These are phyloP conservation scores for Apostasia shenzhenica DNA, from an alignment of 106 monocot species.

Conservation along the genomic window DNA sequence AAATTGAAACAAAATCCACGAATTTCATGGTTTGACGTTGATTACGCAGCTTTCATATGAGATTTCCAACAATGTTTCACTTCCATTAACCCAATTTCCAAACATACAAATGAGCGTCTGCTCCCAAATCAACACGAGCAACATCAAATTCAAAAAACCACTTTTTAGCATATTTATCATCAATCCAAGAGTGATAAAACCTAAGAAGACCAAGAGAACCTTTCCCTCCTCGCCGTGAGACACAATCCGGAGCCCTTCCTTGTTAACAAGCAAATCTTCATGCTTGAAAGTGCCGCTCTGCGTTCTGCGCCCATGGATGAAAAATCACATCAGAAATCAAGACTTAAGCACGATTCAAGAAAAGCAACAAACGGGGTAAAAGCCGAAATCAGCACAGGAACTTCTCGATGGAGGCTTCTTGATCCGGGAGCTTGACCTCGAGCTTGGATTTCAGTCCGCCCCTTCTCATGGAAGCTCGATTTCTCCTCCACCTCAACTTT, in stretches of 20 bases:
- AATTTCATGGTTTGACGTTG: neutral
- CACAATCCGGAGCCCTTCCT: constrained; percentile 79
- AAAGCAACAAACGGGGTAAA: neutral
- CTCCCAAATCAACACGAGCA: too few relatives aligned
- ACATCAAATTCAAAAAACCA: neutral
- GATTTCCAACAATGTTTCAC: neutral
- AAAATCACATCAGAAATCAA: neutral
- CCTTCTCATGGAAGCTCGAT: constrained; percentile 9
- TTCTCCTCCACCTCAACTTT: neutral
- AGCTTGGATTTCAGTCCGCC: constrained; percentile 8
- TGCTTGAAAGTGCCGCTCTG: constrained; percentile 74
- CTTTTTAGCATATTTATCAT: neutral
- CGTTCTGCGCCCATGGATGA: constrained; percentile 26
- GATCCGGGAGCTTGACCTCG: constrained; percentile 29
- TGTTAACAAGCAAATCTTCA: constrained; percentile 85
- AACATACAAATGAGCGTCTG: neutral
- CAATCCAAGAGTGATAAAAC: neutral
- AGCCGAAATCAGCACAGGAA: constrained; percentile 45
- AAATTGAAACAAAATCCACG: neutral
- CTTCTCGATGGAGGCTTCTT: constrained; percentile 32
- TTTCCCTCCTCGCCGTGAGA: constrained; percentile 44
- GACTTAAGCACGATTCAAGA: neutral
- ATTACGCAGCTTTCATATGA: neutral
- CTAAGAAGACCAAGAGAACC: constrained; percentile 19
- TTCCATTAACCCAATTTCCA: neutral